Evolutionary conservation across 768 basidiomycete species (phyloP).

Genomic region (Suillus occidentalis): DNA sequence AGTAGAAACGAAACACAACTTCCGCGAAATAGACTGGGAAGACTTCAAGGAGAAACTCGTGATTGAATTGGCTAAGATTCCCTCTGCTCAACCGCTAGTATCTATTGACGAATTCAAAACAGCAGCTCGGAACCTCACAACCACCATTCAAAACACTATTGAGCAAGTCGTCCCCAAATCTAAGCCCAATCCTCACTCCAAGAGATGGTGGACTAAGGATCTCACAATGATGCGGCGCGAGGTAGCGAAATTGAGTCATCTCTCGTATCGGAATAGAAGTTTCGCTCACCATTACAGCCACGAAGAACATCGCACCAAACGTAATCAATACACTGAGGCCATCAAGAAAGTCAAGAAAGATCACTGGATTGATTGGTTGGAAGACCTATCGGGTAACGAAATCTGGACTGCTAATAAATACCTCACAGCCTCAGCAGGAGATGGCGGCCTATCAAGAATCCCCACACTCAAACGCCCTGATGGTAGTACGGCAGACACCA

Average conservation of each 20-base stretch:
- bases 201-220: neutral
- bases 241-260: neutral
- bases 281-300: neutral
- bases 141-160: neutral
- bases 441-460: neutral
- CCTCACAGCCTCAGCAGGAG: slow-evolving; percentile 5
- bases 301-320: neutral
- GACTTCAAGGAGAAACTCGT: neutral
- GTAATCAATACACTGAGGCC: neutral
- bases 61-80: neutral
- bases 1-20: neutral
- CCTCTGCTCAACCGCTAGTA: neutral
- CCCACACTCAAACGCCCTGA: slow-evolving; percentile 2
- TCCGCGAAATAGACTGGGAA: neutral
- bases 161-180: neutral
- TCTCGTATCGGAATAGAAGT: neutral
- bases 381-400: slow-evolving; percentile 11
- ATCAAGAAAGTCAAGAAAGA: slow-evolving; percentile 35
- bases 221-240: neutral
- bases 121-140: neutral
- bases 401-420: slow-evolving; percentile 30
- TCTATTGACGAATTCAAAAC: neutral
- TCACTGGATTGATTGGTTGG: slow-evolving; percentile 27
- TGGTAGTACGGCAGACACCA: slow-evolving; percentile 3
- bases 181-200: neutral